Evolutionary conservation across 495 filamentous ascomycete species (phyloP).

Genomic region (Penicillium atrosanguineum): DNA sequence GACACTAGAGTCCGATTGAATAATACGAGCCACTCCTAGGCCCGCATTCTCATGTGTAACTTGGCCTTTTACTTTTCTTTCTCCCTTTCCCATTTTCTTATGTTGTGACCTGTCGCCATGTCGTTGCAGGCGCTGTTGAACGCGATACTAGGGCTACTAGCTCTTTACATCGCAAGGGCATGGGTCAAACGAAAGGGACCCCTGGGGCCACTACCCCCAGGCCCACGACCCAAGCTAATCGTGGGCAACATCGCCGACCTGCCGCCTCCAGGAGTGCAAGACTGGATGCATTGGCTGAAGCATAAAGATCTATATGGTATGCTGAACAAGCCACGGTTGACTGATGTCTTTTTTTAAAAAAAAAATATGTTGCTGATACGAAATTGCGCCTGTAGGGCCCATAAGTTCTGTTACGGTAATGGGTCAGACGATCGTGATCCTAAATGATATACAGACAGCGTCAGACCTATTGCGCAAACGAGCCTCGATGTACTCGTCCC

Average conservation of each 20-base stretch:
- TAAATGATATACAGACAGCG: conserved; percentile 43
- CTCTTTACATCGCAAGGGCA: too few species aligned
- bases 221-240: conserved; percentile 41
- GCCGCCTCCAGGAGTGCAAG: conserved; percentile 33
- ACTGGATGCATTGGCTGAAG: conserved; percentile 47
- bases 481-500: conserved; percentile 41
- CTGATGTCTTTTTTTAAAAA: background rate
- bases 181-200: too few species aligned
- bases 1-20: too few species aligned
- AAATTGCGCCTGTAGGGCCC: conserved; percentile 26
- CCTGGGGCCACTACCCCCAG: conserved; percentile 39
- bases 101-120: too few species aligned
- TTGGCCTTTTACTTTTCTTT: too few species aligned
- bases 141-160: too few species aligned
- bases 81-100: too few species aligned
- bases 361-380: too few species aligned
- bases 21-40: too few species aligned
- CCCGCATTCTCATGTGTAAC: too few species aligned
- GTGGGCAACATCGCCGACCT: conserved; percentile 49
- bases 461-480: conserved; percentile 48
- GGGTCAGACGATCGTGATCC: conserved; percentile 46
- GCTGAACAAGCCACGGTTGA: background rate
- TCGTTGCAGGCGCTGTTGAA: too few species aligned
- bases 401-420: conserved; percentile 53
- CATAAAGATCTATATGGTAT: conserved; percentile 48